Evolutionary conservation across 1,284 basidiomycete genomes (phyloP).

Genomic region (Clitocybe nebularis): DNA sequence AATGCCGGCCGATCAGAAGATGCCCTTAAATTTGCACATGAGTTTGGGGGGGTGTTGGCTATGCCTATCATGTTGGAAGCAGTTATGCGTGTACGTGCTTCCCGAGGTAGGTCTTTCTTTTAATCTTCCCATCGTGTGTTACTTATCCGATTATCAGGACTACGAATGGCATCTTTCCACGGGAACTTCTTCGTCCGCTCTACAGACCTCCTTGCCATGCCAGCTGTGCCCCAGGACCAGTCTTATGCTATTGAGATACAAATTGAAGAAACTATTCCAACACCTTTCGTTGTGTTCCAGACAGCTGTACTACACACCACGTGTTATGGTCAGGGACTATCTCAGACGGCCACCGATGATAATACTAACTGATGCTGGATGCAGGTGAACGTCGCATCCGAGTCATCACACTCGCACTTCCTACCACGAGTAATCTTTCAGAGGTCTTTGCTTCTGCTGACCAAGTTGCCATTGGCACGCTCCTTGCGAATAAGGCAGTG

Average conservation of each 20-base stretch:
- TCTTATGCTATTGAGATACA: constrained; percentile 97
- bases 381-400: constrained; percentile 91
- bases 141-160: constrained; percentile 43
- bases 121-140: constrained; percentile 8
- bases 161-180: constrained; percentile 97
- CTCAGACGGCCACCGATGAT: background rate
- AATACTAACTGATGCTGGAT: background rate
- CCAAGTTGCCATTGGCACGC: constrained; percentile 86
- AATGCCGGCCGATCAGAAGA: constrained; percentile 93
- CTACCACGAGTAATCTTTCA: constrained; percentile 89
- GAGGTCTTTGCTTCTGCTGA: constrained; percentile 96
- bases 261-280: constrained; percentile 93
- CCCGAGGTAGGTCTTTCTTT: constrained; percentile 56
- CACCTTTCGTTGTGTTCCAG: constrained; percentile 94
- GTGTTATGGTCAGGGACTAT: constrained; percentile 67
- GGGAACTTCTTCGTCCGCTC: constrained; percentile 99
- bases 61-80: constrained; percentile 97
- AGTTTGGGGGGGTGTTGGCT: constrained; percentile 90
- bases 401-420: constrained; percentile 90
- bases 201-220: constrained; percentile 95
- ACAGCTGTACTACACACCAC: constrained; percentile 96
- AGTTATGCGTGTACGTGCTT: constrained; percentile 95
- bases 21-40: constrained; percentile 96
- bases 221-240: constrained; percentile 94
- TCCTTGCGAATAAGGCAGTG: constrained; percentile 95